Percentiles rank a stretch among this genome's conserved stretches.
Evolutionary conservation across 208 protist genomes (phyloP).

Genomic region (Crithidia brevicula): DNA sequence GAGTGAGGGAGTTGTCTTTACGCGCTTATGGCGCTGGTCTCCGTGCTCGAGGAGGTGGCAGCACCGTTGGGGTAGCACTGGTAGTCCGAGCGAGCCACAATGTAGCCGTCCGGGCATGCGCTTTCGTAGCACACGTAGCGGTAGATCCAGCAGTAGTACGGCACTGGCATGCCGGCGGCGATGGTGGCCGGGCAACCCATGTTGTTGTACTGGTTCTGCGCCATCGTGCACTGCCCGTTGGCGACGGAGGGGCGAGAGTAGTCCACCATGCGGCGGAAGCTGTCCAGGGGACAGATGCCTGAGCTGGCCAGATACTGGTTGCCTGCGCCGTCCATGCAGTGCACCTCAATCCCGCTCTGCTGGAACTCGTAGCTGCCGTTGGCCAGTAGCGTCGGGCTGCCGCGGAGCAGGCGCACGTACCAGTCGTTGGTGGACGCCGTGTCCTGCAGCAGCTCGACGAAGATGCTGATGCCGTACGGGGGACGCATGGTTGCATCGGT

Average conservation of each 20-base stretch:
- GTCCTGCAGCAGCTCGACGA: conserved; percentile 73
- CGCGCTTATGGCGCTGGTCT: neutral
- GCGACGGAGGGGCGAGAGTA: conserved; percentile 41
- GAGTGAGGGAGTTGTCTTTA: neutral
- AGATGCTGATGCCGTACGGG: conserved; percentile 52
- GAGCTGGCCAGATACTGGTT: conserved; percentile 38
- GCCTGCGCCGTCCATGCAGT: conserved; percentile 48
- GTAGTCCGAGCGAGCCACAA: conserved; percentile 33
- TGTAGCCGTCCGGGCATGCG: conserved; percentile 24
- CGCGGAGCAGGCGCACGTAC: conserved; percentile 61
- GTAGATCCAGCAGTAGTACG: conserved; percentile 47
- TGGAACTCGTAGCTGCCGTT: conserved; percentile 43
- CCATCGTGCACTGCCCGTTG: conserved; percentile 42
- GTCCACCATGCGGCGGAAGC: conserved; percentile 66
- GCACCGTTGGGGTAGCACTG: conserved; percentile 38
- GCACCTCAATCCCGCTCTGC: conserved; percentile 34
- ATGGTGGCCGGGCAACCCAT: conserved; percentile 44
- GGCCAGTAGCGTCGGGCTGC: conserved; percentile 30
- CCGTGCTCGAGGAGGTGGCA: neutral
- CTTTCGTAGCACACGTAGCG: conserved; percentile 43
- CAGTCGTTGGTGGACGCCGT: conserved; percentile 33
- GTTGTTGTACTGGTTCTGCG: conserved; percentile 35
- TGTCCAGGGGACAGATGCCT: conserved; percentile 49
- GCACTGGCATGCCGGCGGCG: conserved; percentile 17
- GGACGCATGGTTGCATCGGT: conserved; percentile 35